These are phyloP conservation scores for Diospyros lotus DNA, from an alignment of 148 eudicot genomes.

Conservation along the genomic window DNA sequence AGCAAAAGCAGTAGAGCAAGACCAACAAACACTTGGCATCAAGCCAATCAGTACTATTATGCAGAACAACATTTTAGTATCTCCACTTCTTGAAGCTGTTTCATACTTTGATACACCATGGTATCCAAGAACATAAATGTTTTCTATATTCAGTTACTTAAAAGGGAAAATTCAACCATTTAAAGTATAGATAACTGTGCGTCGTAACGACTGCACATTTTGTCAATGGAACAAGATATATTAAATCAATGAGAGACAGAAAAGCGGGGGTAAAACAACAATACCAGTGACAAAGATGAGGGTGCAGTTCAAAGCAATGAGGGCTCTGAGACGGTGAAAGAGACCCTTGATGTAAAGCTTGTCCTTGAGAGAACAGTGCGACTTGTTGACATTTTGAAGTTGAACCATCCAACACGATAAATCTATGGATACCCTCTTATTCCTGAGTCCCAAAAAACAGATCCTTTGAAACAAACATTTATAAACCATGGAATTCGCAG, in stretches of 20 bases:
- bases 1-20: no score
- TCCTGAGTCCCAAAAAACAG: conserved; percentile 37
- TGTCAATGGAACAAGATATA: neutral
- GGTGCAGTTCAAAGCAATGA: conserved; percentile 88
- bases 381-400: conserved; percentile 63
- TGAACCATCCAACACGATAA: conserved; percentile 98
- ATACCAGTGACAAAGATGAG: conserved; percentile 79
- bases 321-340: conserved; percentile 91
- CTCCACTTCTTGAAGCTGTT: no score
- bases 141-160: no score
- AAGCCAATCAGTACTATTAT: no score
- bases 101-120: no score
- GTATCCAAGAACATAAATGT: no score
- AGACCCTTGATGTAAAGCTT: conserved; percentile 77
- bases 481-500: conserved; percentile 5
- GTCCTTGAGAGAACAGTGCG: conserved; percentile 66
- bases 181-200: no score
- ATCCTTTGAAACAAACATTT: neutral
- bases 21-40: no score
- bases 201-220: no score
- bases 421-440: conserved; percentile 93
- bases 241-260: neutral
- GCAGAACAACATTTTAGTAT: no score
- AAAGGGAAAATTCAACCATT: no score
- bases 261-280: conserved; percentile 10